These are phyloP conservation scores for Puccinia triticina DNA, from an alignment of 1,284 basidiomycete species.

Conservation along the genomic window DNA sequence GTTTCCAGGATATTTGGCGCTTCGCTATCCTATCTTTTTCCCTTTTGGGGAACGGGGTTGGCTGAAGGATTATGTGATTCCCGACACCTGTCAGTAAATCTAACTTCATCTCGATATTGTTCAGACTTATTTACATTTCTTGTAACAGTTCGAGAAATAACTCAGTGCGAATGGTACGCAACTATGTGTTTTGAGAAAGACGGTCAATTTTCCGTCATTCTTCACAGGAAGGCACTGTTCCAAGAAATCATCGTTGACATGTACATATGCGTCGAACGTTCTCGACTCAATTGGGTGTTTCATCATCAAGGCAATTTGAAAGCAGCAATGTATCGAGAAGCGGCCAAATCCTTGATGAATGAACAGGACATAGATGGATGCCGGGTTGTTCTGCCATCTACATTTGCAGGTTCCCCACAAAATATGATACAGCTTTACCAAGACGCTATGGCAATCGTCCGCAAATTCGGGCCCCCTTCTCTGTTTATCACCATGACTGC, in stretches of 20 bases:
- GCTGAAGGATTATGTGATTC: not conserved
- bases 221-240: slow-evolving; percentile 58
- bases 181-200: not conserved
- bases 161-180: slow-evolving; percentile 18
- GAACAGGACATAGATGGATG: slow-evolving; percentile 59
- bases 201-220: not conserved
- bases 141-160: not conserved
- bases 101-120: not conserved
- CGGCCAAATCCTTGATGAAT: not conserved
- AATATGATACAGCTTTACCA: slow-evolving; percentile 61
- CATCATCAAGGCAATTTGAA: not conserved
- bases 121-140: not conserved
- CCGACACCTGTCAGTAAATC: not conserved
- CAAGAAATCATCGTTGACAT: slow-evolving; percentile 62
- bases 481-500: slow-evolving; percentile 63
- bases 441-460: slow-evolving; percentile 61
- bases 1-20: slow-evolving; percentile 5
- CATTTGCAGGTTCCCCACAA: slow-evolving; percentile 59
- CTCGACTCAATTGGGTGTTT: slow-evolving; percentile 44
- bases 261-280: too few species aligned
- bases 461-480: slow-evolving; percentile 59
- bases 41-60: slow-evolving; percentile 20
- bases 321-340: not conserved
- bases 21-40: slow-evolving; percentile 26
- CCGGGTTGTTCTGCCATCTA: slow-evolving; percentile 60